Evolutionary conservation across 163 green algal genomes (phyloP), one percentile per base, ranked within the genome.

Genomic region (Trebouxiophyceae sp.): DNA sequence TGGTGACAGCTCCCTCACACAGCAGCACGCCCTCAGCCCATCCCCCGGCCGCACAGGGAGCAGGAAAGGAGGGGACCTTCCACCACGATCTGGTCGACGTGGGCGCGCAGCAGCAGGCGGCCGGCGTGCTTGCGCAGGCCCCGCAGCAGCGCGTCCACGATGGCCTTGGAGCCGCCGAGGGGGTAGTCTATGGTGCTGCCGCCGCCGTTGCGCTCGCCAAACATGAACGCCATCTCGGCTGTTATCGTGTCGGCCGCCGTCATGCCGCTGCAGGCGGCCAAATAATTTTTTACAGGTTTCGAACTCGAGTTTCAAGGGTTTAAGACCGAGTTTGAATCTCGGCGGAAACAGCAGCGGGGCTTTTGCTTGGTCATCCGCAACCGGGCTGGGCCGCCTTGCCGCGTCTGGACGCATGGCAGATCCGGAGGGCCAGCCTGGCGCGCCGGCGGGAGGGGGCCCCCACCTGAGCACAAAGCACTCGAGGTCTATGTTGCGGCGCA

Each of bases 401-500:
- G n/a, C n/a, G n/a, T n/a, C n/a, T n/a, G n/a, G n/a, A n/a, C n/a
- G n/a, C n/a, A n/a, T n/a, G n/a, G n/a, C n/a, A n/a, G n/a, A n/a
- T n/a, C n/a, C n/a, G n/a, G n/a, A n/a, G n/a, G n/a, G n/a, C n/a
- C n/a, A n/a, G n/a, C n/a, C n/a, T n/a, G n/a, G n/a, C n/a, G n/a
- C n/a, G n/a, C n/a, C n/a, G n/a, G n/a, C n/a, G n/a, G n/a, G n/a
- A n/a, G n/a, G n/a, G n/a, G n/a, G n/a, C n/a, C n/a, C n/a, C 45
- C 19, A 50, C 69, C 62, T 85, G 50, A 96, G 77, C 45, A 95
- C 82, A 75, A 95, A 97, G 72, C 84, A 93, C 73, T 96, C 89
- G 54, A 97, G 79, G 72, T 97, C 87, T 23, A 96, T 71, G 54
- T 93, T 82, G 19, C 77, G 75, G 44, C 79, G 67, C 46, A 96